Conservation (phyloP, 31 red algal genomes). For the Odonthalia washingtoniensis region DNA sequence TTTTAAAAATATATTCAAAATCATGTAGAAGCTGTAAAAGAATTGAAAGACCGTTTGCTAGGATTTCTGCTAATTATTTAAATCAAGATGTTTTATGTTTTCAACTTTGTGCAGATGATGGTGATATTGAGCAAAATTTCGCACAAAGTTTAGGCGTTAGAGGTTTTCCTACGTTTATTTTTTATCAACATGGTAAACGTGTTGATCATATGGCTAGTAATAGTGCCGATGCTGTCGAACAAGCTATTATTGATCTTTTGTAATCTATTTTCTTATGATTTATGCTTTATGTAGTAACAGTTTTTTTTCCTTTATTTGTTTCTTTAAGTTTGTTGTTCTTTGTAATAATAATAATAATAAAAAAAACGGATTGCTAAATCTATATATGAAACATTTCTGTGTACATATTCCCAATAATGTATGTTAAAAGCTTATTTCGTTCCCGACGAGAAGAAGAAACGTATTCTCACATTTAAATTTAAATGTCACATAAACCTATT, state of each 20-base stretch:
- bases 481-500: no score
- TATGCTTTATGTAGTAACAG: not conserved
- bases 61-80: not conserved
- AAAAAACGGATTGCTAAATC: no score
- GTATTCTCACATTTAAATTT: no score
- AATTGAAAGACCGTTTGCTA: constrained; percentile 7
- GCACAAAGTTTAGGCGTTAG: constrained; percentile 53
- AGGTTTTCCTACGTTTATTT: constrained; percentile 63
- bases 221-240: constrained; percentile 34
- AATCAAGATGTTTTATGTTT: not conserved
- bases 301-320: not conserved
- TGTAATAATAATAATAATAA: no score
- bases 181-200: constrained; percentile 51
- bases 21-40: constrained; percentile 19
- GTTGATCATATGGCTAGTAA: constrained; percentile 67
- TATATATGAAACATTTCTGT: no score
- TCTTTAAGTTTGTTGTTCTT: no score
- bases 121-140: constrained; percentile 20
- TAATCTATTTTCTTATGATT: not conserved
- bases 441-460: no score
- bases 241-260: constrained; percentile 48
- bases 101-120: not conserved
- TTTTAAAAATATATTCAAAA: constrained; percentile 16
- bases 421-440: no score
- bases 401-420: no score